These are phyloP conservation scores for Pseudocercospora pini-densiflorae DNA, from an alignment of 2,329 filamentous ascomycete genomes.

Conservation along the genomic window DNA sequence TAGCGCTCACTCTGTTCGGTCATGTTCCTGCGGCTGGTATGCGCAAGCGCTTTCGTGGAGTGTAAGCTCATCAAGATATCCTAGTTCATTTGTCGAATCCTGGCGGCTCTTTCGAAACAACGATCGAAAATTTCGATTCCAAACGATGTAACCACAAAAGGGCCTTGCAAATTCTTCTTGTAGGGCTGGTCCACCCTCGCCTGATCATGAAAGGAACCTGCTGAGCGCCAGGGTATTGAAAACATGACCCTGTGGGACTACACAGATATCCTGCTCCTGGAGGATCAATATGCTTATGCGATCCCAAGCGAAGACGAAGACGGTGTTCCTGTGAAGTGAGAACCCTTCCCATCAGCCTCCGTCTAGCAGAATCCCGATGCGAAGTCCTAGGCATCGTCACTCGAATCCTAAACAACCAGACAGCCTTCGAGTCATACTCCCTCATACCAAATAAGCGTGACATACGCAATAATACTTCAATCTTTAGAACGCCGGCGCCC, in stretches of 20 bases:
- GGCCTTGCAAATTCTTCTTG: background rate
- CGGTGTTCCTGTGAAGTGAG: too few species aligned
- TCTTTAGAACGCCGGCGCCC: too few species aligned
- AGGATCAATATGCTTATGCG: constrained; percentile 1
- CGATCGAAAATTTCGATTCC: background rate
- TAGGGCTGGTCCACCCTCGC: background rate
- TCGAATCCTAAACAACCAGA: too few species aligned
- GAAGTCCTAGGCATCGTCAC: too few species aligned
- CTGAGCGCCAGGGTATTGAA: too few species aligned
- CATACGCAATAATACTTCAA: too few species aligned
- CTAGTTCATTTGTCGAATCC: constrained; percentile 35
- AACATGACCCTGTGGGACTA: too few species aligned
- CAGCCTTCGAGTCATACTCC: too few species aligned
- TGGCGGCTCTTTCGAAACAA: constrained; percentile 1
- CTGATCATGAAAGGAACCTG: too few species aligned
- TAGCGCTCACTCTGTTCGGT: background rate
- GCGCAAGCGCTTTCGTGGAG: constrained; percentile 41
- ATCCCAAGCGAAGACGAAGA: background rate
- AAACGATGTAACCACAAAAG: background rate
- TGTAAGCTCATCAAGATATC: constrained; percentile 49
- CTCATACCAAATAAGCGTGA: too few species aligned
- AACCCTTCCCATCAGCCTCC: too few species aligned
- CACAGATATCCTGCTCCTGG: background rate
- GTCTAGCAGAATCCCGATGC: too few species aligned
- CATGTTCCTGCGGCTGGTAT: background rate